Evolutionary conservation across 2,329 filamentous ascomycete species (phyloP).

Genomic region (Diplodia seriata): DNA sequence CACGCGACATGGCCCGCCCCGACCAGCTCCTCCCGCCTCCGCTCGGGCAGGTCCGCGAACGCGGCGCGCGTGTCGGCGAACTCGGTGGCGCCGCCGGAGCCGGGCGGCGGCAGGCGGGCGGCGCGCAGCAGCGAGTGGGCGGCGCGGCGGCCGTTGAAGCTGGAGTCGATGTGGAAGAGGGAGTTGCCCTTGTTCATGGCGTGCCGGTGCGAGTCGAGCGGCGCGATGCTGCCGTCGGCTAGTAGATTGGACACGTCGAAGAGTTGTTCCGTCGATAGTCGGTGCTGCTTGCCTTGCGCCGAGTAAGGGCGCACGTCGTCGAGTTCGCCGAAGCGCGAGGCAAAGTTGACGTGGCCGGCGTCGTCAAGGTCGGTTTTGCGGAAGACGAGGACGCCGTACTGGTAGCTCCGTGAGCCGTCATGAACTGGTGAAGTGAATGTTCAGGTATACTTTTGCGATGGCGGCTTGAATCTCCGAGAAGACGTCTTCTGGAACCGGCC

Average conservation of each 20-base stretch:
- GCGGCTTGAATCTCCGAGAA: slow-evolving; percentile 48
- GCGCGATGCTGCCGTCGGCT: slow-evolving; percentile 53
- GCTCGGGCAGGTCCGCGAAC: slow-evolving; percentile 42
- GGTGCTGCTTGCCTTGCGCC: slow-evolving; percentile 54
- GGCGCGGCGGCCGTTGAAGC: slow-evolving; percentile 42
- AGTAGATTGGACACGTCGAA: slow-evolving; percentile 66
- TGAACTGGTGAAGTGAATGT: not conserved
- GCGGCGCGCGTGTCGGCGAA: slow-evolving; percentile 41
- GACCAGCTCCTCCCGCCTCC: slow-evolving; percentile 39
- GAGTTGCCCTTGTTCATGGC: slow-evolving; percentile 50
- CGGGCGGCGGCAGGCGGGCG: slow-evolving; percentile 39
- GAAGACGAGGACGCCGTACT: slow-evolving; percentile 63
- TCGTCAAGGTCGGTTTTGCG: slow-evolving; percentile 60
- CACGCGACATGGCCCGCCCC: slow-evolving; percentile 38
- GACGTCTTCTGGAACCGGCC: slow-evolving; percentile 43
- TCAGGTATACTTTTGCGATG: slow-evolving; percentile 43
- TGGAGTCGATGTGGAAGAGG: slow-evolving; percentile 42
- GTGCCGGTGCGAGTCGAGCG: slow-evolving; percentile 50
- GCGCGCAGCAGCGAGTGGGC: slow-evolving; percentile 39
- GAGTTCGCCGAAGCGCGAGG: slow-evolving; percentile 60
- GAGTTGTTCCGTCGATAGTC: slow-evolving; percentile 57
- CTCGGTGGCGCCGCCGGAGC: slow-evolving; percentile 40
- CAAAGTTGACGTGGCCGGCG: slow-evolving; percentile 59
- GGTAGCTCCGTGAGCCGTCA: not conserved
- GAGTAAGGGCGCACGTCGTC: slow-evolving; percentile 62